Conservation (phyloP, 148 eudicot species). For the Rhododendron vialii region DNA sequence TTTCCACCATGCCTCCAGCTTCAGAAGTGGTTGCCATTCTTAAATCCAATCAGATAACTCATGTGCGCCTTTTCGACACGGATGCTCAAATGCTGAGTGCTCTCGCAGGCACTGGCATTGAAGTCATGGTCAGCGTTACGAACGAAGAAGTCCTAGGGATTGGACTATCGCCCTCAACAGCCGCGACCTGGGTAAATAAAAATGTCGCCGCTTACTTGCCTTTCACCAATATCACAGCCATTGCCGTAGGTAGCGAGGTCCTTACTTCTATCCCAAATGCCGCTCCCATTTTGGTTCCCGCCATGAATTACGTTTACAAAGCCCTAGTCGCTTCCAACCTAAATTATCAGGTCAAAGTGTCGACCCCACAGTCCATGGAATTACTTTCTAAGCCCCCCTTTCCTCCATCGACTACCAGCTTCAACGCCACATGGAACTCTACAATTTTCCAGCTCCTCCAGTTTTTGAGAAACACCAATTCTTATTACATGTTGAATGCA, state of each 20-base stretch:
- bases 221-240: conserved; percentile 56
- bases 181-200: conserved; percentile 63
- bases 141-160: conserved; percentile 72
- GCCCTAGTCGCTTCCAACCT: conserved; percentile 55
- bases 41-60: conserved; percentile 37
- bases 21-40: conserved; percentile 50
- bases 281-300: conserved; percentile 59
- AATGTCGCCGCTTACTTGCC: conserved; percentile 67
- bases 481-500: conserved; percentile 83
- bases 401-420: conserved; percentile 84
- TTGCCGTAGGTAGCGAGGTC: conserved; percentile 57
- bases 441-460: conserved; percentile 70
- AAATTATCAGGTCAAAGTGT: conserved; percentile 68
- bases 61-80: conserved; percentile 57
- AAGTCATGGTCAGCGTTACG: conserved; percentile 70
- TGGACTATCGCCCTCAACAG: conserved; percentile 65
- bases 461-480: conserved; percentile 75
- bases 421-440: conserved; percentile 75
- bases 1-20: conserved; percentile 42
- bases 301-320: conserved; percentile 50
- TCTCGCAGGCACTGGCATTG: conserved; percentile 58
- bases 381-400: conserved; percentile 74
- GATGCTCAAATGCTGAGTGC: conserved; percentile 56
- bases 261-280: conserved; percentile 66
- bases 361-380: conserved; percentile 83